Base-by-base conservation (phyloP, 75 land plant genomes). In the Picea glauca region DNA sequence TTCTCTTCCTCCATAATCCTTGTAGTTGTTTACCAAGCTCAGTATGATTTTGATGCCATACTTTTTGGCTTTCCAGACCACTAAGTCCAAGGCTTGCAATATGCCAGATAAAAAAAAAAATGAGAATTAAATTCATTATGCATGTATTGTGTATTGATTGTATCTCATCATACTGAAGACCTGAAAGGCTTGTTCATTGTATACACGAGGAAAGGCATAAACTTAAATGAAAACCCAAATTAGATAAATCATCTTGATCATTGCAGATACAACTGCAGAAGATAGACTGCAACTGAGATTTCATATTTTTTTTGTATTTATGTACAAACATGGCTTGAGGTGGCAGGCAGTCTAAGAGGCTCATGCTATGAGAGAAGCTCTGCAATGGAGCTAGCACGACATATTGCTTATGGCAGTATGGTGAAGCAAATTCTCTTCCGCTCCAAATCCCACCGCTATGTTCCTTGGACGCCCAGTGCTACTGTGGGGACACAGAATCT, bases 51-150 rank as follows among this genome's bases (percentile, higher is more conserved):
- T 87, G 58, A 96, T 87, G 31, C 91, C 87, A 76, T 84, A 70
- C 67, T 70, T 93, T 38, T 85, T 82, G 17, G 98, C 98, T 77
- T 96, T 91, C 66, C 87, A 67, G 20, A 96, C 79, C 1, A 87
- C 98, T 80, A 87, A 96, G 82, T 96, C 98, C 83, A 96, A 80
- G 23, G 87, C 98, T 94, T 94, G 84, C 56, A 66, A 75, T 46
- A 62, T 18, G 23, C 63, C 63, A 62, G n/a, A 62, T 12, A 62
- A 1, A 50, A 50, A 50, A 50, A 50, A 11, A 9, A 50, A 9
- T 50, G 12, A 50, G 13, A 9, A 50, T 9, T 50, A 50, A 11
- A 9, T 11, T 50, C 11, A 50, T 50, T 50, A 50, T 50, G 56
- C 56, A 50, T 50, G 56, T 50, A 50, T 12, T 9, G 56, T 50